Evolutionary conservation across 345 rosid species (phyloP).

Genomic region (Dipteronia sinensis): DNA sequence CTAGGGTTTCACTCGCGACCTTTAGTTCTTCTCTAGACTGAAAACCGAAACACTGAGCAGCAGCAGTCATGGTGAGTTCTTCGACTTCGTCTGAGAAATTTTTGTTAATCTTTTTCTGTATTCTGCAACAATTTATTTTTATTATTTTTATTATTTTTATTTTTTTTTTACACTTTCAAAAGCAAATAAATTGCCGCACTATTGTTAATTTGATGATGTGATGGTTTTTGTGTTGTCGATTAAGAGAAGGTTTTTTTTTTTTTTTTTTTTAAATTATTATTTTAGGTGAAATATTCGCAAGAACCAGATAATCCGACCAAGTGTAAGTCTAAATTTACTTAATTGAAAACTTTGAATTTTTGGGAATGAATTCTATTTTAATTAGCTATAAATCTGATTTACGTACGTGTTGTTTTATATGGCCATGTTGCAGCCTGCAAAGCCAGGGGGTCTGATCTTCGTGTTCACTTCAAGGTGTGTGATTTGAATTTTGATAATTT

Average conservation of each 20-base stretch:
- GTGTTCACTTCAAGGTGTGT: constrained; percentile 78
- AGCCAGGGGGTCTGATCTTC: constrained; percentile 72
- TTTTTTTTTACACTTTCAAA: background rate
- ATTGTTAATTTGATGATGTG: background rate
- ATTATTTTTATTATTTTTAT: background rate
- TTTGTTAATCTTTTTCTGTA: background rate
- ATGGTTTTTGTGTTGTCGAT: background rate
- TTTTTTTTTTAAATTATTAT: constrained; percentile 8
- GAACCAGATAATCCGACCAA: constrained; percentile 81
- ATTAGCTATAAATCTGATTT: constrained; percentile 8
- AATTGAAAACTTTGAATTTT: background rate
- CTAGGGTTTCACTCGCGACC: background rate
- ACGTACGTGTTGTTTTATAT: background rate
- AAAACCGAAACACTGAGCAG: background rate
- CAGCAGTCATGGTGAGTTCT: constrained; percentile 27
- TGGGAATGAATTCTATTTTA: background rate
- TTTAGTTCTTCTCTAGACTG: background rate
- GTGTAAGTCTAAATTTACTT: constrained; percentile 39
- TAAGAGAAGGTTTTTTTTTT: too few species aligned
- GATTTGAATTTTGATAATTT: background rate
- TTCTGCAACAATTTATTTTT: background rate
- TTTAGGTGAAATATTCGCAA: constrained; percentile 73
- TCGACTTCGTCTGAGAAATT: background rate
- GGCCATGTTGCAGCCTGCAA: constrained; percentile 59
- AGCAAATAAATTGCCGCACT: too few species aligned